phyloP scores from a whole-genome alignment of 495 filamentous ascomycete species.

The Schizothecium vesticola region DNA sequence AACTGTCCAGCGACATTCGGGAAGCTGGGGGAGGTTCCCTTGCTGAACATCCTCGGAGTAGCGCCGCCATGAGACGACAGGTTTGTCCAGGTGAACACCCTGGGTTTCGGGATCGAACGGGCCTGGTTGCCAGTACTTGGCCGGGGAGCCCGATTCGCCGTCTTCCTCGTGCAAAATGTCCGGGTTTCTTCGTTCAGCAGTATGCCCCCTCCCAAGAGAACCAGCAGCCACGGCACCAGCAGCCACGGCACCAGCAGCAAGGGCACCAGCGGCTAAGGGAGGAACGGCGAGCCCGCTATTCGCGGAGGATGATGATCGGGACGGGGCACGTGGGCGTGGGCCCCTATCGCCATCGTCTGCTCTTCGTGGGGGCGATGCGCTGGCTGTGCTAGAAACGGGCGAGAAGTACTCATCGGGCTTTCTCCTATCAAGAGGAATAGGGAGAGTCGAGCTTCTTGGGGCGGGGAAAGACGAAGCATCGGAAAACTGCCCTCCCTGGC shows the following conservation, averaged over 20 bases:
- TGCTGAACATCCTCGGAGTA: constrained; percentile 32
- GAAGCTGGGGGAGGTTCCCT: constrained; percentile 29
- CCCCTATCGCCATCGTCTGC: constrained; percentile 12
- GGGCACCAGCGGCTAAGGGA: constrained; percentile 1
- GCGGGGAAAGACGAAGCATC: constrained; percentile 11
- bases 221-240: not conserved
- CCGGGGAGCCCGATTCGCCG: constrained; percentile 15
- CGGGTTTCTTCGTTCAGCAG: constrained; percentile 5
- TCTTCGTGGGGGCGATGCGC: constrained; percentile 21
- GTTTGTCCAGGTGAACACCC: constrained; percentile 13
- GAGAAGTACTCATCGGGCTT: constrained; percentile 26
- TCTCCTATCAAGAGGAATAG: constrained; percentile 31
- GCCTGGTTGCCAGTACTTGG: constrained; percentile 26
- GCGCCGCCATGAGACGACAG: constrained; percentile 28
- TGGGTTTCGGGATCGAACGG: constrained; percentile 23
- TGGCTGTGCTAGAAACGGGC: constrained; percentile 22
- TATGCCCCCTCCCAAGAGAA: constrained; percentile 9
- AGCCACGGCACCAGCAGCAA: not conserved
- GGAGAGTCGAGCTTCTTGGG: constrained; percentile 29
- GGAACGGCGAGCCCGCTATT: not conserved
- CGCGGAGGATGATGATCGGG: constrained; percentile 19
- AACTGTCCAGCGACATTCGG: constrained; percentile 34
- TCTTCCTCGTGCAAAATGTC: constrained; percentile 16
- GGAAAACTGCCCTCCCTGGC: constrained; percentile 11
- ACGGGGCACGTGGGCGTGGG: constrained; percentile 17